A percentile compares a stretch with the other conserved stretches of the same genome.
Evolutionary conservation across 1,284 basidiomycete genomes (phyloP).

Genomic region (Cryptococcus sp.): DNA sequence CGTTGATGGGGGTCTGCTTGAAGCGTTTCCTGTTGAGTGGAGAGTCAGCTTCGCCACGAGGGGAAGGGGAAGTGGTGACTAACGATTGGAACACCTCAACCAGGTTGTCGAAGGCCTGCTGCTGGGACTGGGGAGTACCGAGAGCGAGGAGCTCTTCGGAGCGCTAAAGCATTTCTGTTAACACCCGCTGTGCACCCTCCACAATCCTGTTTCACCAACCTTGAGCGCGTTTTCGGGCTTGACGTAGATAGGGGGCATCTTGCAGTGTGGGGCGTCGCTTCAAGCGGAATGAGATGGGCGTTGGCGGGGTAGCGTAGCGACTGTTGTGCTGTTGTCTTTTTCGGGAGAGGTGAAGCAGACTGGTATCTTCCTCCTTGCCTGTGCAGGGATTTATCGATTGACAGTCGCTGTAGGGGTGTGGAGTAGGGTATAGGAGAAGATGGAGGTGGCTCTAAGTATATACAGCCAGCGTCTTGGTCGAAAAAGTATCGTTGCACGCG

Average conservation of each 20-base stretch:
- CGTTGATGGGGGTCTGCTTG: slow-evolving; percentile 80
- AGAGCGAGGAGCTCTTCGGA: slow-evolving; percentile 51
- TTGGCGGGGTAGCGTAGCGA: neutral
- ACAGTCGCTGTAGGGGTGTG: slow-evolving; percentile 22
- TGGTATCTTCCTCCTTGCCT: slow-evolving; percentile 34
- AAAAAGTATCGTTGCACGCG: neutral
- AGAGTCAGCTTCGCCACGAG: neutral
- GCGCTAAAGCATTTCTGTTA: slow-evolving; percentile 30
- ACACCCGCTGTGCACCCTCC: neutral
- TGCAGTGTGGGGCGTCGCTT: slow-evolving; percentile 8
- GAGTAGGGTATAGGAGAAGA: slow-evolving; percentile 6
- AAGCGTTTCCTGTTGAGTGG: slow-evolving; percentile 68
- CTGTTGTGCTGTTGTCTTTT: neutral
- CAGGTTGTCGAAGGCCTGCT: slow-evolving; percentile 50
- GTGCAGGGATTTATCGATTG: slow-evolving; percentile 35
- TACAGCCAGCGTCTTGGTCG: neutral
- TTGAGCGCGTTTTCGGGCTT: slow-evolving; percentile 52
- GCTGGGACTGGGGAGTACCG: slow-evolving; percentile 45
- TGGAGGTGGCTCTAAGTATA: neutral
- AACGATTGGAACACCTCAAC: slow-evolving; percentile 50
- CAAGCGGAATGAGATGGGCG: neutral
- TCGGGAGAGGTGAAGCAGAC: slow-evolving; percentile 18
- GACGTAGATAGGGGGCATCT: slow-evolving; percentile 49
- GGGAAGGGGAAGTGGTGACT: slow-evolving; percentile 11
- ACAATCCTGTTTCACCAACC: slow-evolving; percentile 24